A percentile compares a stretch with the other conserved stretches of the same genome.
Evolutionary conservation across 2,329 filamentous ascomycete species (phyloP).

Genomic region (Fusarium tuaranense): DNA sequence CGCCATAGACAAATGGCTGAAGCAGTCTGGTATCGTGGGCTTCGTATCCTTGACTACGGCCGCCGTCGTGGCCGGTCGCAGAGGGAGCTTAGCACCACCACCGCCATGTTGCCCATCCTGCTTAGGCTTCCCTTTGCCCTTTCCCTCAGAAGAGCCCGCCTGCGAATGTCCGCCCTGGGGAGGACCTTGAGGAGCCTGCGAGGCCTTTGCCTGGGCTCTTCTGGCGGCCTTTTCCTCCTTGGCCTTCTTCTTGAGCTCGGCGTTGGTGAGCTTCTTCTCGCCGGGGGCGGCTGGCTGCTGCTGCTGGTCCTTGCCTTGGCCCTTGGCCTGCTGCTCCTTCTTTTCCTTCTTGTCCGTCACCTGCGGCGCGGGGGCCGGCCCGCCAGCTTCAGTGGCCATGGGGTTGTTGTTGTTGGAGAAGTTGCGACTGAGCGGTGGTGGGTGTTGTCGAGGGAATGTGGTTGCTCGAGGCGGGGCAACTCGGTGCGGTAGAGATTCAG

Average conservation of each 20-base stretch:
- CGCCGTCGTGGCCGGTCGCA: constrained; percentile 48
- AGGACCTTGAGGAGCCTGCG: constrained; percentile 58
- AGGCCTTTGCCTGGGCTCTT: constrained; percentile 76
- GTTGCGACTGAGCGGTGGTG: not conserved
- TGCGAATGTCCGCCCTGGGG: constrained; percentile 51
- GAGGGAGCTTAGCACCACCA: constrained; percentile 50
- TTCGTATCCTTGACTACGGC: constrained; percentile 63
- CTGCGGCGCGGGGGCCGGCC: constrained; percentile 45
- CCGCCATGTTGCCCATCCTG: constrained; percentile 54
- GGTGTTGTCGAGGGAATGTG: constrained; percentile 23
- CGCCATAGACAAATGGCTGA: constrained; percentile 84
- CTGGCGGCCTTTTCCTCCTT: constrained; percentile 93
- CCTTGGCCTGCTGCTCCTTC: constrained; percentile 40
- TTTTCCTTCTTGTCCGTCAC: constrained; percentile 42
- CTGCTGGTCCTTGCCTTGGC: constrained; percentile 43
- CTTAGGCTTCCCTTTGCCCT: constrained; percentile 62
- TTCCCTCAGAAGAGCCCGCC: constrained; percentile 52
- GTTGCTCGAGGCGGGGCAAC: constrained; percentile 39
- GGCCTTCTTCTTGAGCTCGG: constrained; percentile 87
- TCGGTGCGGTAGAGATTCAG: constrained; percentile 8
- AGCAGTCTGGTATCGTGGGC: constrained; percentile 75
- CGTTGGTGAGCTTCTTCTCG: constrained; percentile 73
- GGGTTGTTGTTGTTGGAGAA: constrained; percentile 12
- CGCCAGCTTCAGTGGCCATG: constrained; percentile 50
- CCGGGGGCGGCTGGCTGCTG: constrained; percentile 41